Evolutionary conservation across 23 red algal genomes (phyloP).

Genomic region (Gracilaria domingensis): DNA sequence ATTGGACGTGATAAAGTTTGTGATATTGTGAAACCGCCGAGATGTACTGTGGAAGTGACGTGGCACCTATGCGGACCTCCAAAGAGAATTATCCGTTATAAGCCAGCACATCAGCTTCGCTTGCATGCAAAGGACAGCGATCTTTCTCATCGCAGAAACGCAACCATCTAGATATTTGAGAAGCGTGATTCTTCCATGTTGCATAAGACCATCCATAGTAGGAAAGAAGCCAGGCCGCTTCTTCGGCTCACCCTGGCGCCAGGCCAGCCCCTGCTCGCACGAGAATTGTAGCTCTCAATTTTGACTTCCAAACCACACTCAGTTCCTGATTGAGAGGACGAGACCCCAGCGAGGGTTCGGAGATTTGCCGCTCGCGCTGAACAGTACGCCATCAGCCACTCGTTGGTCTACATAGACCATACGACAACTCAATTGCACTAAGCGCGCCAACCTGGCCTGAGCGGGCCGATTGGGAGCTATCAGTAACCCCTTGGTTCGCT

Average conservation of each 20-base stretch:
- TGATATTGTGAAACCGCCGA: no score
- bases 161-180: conserved; percentile 7
- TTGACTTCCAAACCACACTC: neutral
- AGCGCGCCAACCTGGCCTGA: conserved; percentile 5
- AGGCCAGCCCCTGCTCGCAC: neutral
- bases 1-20: no score
- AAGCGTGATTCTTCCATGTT: neutral
- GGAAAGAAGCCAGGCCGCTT: conserved; percentile 2
- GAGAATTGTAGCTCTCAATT: neutral
- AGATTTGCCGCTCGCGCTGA: neutral
- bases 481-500: neutral
- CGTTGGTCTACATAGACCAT: neutral
- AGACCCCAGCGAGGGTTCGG: neutral
- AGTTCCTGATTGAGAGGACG: neutral
- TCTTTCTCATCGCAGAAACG: conserved; percentile 16
- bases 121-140: no score
- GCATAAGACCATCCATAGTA: neutral
- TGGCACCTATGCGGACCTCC: no score
- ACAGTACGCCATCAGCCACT: no score
- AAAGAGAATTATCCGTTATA: no score
- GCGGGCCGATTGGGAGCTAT: conserved; percentile 13
- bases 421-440: neutral
- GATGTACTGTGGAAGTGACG: no score
- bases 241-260: conserved; percentile 12
- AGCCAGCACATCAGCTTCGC: no score